Percentiles rank a stretch among this genome's conserved stretches.
These are phyloP conservation scores for Penicillium taxi DNA, from an alignment of 495 filamentous ascomycete species.

Conservation along the genomic window DNA sequence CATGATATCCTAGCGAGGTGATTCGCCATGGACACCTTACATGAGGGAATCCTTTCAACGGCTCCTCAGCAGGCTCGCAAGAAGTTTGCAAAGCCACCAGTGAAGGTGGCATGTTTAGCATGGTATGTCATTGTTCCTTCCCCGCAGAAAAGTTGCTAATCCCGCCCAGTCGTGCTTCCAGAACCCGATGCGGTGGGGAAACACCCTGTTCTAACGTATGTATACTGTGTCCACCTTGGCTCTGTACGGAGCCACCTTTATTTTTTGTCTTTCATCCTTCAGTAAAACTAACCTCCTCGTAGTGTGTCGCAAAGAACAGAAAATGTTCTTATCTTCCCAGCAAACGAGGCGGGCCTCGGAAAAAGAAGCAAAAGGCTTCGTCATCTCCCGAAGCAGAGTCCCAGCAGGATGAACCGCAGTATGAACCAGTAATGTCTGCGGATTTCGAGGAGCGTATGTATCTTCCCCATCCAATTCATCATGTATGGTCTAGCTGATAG, in stretches of 20 bases:
- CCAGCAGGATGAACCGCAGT: slow-evolving; percentile 17
- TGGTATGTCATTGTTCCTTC: slow-evolving; percentile 37
- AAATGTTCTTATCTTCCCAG: slow-evolving; percentile 50
- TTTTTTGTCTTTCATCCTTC: too few relatives aligned
- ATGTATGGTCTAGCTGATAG: slow-evolving; percentile 15
- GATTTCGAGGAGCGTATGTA: slow-evolving; percentile 33
- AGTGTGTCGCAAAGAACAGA: slow-evolving; percentile 47
- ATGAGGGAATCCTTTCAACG: slow-evolving; percentile 12
- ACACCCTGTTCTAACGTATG: slow-evolving; percentile 50
- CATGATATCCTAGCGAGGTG: slow-evolving; percentile 11
- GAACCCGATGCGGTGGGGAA: slow-evolving; percentile 52
- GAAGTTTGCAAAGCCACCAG: slow-evolving; percentile 51
- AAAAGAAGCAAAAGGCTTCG: slow-evolving; percentile 32
- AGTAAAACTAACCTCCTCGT: neutral
- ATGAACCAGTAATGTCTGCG: slow-evolving; percentile 13
- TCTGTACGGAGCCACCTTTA: too few relatives aligned
- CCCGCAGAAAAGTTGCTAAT: neutral
- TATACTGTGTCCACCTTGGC: slow-evolving; percentile 3
- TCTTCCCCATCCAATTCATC: too few relatives aligned
- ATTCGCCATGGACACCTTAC: slow-evolving; percentile 25
- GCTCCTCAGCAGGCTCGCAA: slow-evolving; percentile 28
- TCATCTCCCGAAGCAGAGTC: slow-evolving; percentile 16
- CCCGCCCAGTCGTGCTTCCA: slow-evolving; percentile 43
- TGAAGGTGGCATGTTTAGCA: slow-evolving; percentile 55
- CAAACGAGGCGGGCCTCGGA: slow-evolving; percentile 49